Evolutionary conservation across 1,139 yeast genomes (phyloP), one percentile per base, ranked within the genome.

Genomic region (Saccharomycopsis hybrid): DNA sequence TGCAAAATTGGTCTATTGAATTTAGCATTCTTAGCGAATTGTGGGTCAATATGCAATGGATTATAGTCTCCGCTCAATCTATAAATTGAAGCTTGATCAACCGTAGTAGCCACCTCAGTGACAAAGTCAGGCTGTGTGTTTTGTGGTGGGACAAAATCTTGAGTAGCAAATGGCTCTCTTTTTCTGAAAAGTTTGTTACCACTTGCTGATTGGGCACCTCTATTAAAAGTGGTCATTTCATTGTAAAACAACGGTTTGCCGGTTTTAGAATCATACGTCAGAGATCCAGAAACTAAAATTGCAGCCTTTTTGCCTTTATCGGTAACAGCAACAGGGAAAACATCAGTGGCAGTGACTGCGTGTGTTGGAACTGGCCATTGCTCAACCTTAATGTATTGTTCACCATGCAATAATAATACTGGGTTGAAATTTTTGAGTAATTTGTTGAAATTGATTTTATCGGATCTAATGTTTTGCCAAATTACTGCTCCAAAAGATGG

Each of bases 41-140:
- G 73, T 38, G 97, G 97, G 67, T 92, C 97, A 65, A 92, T 83
- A 70, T 92, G 98, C 61, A 92, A 77, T 57, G 97, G 97, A 68
- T 92, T 92, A 68, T 82, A 82, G 72, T 92, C 98, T 55, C 97
- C 97, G 56, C 92, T 83, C 56, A 92, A 74, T 66, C 97, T 80
- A 72, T 92, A 92, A 55, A 90, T 70, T 11, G 96, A 88, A 50
- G 97, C 97, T 66, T 82, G 87, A 65, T 89, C 86, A 51, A 70
- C 74, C 44, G 76, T 66, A n/a, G 94, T 84, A 60, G 74, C 70
- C 61, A 79, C 76, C 47, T 74, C 78, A 46, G 69, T 66, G 55
- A 74, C 79, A 61, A 77, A 85, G 63, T 86, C 95, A 32, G 97
- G 95, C 31, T 62, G 62, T 28, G 72, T 63, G 61, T 77, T 74